Evolutionary conservation across 768 basidiomycete species (phyloP).

Genomic region (Rhizopogon roseolus): DNA sequence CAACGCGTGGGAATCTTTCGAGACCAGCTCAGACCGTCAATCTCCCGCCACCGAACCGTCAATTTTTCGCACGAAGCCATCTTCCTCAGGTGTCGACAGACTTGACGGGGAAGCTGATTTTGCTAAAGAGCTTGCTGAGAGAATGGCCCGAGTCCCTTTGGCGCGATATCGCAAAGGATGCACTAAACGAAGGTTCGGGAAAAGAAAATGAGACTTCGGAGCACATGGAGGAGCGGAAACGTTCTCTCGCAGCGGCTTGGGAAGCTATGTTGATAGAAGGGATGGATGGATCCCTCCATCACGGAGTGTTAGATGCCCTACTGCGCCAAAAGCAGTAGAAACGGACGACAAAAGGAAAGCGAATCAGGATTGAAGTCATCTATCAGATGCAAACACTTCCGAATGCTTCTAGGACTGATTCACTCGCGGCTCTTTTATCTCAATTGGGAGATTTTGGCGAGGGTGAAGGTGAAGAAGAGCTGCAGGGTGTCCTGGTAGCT

Average conservation of each 20-base stretch:
- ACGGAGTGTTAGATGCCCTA: not conserved
- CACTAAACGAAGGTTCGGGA: slow-evolving; percentile 12
- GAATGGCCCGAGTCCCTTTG: slow-evolving; percentile 39
- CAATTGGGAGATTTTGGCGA: slow-evolving; percentile 38
- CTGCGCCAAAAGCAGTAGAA: slow-evolving; percentile 5
- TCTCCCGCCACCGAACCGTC: no score
- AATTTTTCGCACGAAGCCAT: no score
- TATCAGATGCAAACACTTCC: not conserved
- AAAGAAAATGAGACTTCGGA: not conserved
- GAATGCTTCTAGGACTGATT: slow-evolving; percentile 22
- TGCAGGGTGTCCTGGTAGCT: slow-evolving; percentile 66
- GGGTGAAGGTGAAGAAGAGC: slow-evolving; percentile 41
- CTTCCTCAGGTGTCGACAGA: not conserved
- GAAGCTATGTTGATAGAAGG: slow-evolving; percentile 66
- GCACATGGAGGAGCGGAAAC: slow-evolving; percentile 25
- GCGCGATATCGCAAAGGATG: slow-evolving; percentile 18
- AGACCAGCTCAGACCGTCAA: no score
- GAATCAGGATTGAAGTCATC: slow-evolving; percentile 37
- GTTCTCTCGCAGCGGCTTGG: slow-evolving; percentile 56
- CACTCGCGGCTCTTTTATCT: slow-evolving; percentile 51
- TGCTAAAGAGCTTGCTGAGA: slow-evolving; percentile 33
- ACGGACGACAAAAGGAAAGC: slow-evolving; percentile 52
- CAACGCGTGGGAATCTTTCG: no score
- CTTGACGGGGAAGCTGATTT: slow-evolving; percentile 24
- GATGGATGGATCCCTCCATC: slow-evolving; percentile 38